Conservation (phyloP, 148 eudicot genomes). For the Selenicereus undatus region DNA sequence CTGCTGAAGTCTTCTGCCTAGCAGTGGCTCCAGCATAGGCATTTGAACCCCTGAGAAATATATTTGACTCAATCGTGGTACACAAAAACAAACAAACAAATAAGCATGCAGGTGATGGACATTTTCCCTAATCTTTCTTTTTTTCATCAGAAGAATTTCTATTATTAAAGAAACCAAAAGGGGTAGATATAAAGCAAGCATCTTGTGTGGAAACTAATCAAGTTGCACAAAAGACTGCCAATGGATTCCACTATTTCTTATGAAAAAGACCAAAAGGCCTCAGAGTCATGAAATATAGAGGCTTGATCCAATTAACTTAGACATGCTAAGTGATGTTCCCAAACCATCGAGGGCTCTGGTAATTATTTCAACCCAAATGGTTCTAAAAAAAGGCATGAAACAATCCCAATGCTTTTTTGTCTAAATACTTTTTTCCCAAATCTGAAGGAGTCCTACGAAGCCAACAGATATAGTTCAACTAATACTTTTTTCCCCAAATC, state of each 20-base stretch:
- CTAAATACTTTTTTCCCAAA: too few species aligned
- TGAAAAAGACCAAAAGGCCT: not conserved
- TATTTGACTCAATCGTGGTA: not conserved
- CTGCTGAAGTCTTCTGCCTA: conserved; percentile 50
- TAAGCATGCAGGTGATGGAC: not conserved
- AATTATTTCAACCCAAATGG: not conserved
- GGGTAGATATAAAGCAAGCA: not conserved
- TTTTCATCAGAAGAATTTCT: not conserved
- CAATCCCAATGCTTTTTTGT: not conserved
- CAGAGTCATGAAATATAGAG: not conserved
- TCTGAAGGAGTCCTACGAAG: not conserved
- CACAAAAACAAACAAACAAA: not conserved
- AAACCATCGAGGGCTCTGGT: not conserved
- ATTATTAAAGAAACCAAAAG: not conserved
- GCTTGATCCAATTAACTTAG: not conserved
- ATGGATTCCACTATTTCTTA: not conserved
- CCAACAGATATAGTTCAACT: too few species aligned
- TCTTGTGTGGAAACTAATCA: not conserved
- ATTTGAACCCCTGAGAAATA: conserved; percentile 50
- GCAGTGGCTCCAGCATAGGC: conserved; percentile 67
- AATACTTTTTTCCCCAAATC: too few species aligned
- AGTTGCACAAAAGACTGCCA: not conserved
- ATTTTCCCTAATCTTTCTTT: not conserved
- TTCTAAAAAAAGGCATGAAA: not conserved
- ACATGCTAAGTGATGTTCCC: not conserved